Evolutionary conservation across 1,284 basidiomycete species (phyloP), one percentile per base, ranked within the genome.

Genomic region (Hymenochaete sp.): DNA sequence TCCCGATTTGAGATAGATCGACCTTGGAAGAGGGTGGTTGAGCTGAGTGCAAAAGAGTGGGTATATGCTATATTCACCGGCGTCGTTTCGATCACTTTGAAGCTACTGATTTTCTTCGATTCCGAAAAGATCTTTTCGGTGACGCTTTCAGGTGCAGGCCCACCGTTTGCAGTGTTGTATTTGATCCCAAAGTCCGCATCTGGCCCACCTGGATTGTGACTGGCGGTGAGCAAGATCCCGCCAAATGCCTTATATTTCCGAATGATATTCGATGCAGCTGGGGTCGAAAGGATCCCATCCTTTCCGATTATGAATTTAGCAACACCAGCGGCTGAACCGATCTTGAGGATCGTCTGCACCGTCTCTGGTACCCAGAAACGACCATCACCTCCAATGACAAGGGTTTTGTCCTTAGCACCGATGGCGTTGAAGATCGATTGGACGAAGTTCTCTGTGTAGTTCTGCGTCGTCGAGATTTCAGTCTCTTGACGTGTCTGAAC

Each of bases 151-250:
- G 95, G 93, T 7, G 95, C 95, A 21, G 95, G 95, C 0, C 95
- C 96, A 53, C 95, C 95, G 59, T 98, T 98, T 37, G 83, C 82
- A 48, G 93, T 84, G 70, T 98, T 98, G 73, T 96, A 98, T 70
- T 98, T 98, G 79, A 98, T 97, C 50, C 95, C 95, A 63, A 98
- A 98, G 67, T 98, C 95, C 58, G 89, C 88, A 58, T 98, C 78
- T 22, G 96, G 95, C 36, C 95, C 95, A 52, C 95, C 95, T 8
- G 95, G 93, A 68, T 98, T 98, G 75, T 98, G 95, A 53, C 82
- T 88, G 21, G 95, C 95, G n/a, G 95, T 98, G 54, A 98, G 76
- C 39, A 98, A 75, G 66, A 98, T 98, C 55, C 95, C 95, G 42
- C 96, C 95, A 57, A 92, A 83, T 1, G 93, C 93, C 68, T 97